These are phyloP conservation scores for Phascolomyces articulosus DNA, from an alignment of 371 early-diverging fungal genomes.

Conservation along the genomic window DNA sequence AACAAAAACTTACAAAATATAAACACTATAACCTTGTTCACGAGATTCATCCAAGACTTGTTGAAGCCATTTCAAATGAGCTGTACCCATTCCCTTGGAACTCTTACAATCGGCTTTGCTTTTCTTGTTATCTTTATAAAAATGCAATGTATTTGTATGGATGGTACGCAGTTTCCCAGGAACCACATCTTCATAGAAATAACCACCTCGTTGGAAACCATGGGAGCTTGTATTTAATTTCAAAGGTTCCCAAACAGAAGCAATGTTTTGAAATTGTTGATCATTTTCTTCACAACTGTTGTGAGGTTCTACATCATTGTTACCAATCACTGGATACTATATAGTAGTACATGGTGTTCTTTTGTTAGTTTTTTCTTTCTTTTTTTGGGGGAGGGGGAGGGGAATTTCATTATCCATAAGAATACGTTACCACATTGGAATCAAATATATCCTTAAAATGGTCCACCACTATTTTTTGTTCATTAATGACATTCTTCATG, in stretches of 20 bases:
- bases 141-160: slow-evolving; percentile 29
- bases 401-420: not conserved
- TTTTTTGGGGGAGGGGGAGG: not conserved
- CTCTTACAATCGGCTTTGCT: slow-evolving; percentile 24
- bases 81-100: slow-evolving; percentile 17
- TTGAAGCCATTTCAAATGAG: slow-evolving; percentile 31
- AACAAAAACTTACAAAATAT: slow-evolving; percentile 22
- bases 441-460: slow-evolving; percentile 29
- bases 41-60: slow-evolving; percentile 21
- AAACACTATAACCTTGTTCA: slow-evolving; percentile 16
- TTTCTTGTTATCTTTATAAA: slow-evolving; percentile 25
- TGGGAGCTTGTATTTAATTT: slow-evolving; percentile 13
- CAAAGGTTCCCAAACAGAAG: slow-evolving; percentile 24
- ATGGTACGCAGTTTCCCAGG: slow-evolving; percentile 22
- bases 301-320: slow-evolving; percentile 35
- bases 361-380: too few relatives aligned
- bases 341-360: not conserved
- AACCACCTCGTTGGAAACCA: slow-evolving; percentile 19
- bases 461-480: slow-evolving; percentile 23
- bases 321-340: slow-evolving; percentile 41
- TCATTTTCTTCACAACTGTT: slow-evolving; percentile 11
- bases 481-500: slow-evolving; percentile 16
- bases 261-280: slow-evolving; percentile 10
- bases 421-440: slow-evolving; percentile 20
- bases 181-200: slow-evolving; percentile 18